Evolutionary conservation across 2,329 filamentous ascomycete species (phyloP).

Genomic region (Aspergillus sp.): DNA sequence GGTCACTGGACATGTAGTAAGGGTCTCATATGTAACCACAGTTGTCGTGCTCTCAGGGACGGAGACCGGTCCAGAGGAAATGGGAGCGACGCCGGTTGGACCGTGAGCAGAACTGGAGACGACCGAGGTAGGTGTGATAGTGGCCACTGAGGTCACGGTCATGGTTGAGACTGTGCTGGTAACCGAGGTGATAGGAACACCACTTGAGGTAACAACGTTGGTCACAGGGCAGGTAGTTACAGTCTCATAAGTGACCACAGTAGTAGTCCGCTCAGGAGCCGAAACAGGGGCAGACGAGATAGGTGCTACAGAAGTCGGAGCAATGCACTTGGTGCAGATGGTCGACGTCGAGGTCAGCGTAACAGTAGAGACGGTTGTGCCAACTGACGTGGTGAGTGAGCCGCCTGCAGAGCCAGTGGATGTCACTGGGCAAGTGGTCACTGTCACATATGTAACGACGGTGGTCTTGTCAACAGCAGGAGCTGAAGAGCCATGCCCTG

Average conservation of each 20-base stretch:
- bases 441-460: constrained; percentile 31
- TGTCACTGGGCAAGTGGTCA: constrained; percentile 37
- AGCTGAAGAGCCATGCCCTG: constrained; percentile 12
- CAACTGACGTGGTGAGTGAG: constrained; percentile 54
- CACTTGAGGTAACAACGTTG: constrained; percentile 11
- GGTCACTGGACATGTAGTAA: constrained; percentile 38
- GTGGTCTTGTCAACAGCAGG: constrained; percentile 25
- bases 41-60: constrained; percentile 9
- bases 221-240: constrained; percentile 18
- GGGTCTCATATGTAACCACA: constrained; percentile 27
- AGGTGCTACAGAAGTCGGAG: constrained; percentile 13
- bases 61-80: neutral
- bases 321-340: constrained; percentile 26
- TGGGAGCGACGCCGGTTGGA: constrained; percentile 4
- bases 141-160: constrained; percentile 13
- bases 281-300: constrained; percentile 8
- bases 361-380: constrained; percentile 60
- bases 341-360: constrained; percentile 32
- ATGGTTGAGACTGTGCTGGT: constrained; percentile 14
- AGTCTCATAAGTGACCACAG: constrained; percentile 20
- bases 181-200: constrained; percentile 7
- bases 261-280: constrained; percentile 10
- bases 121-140: neutral
- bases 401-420: constrained; percentile 44
- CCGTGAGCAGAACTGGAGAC: neutral